Evolutionary conservation across 2,329 filamentous ascomycete species (phyloP).

Genomic region (Xylariaceae sp.): DNA sequence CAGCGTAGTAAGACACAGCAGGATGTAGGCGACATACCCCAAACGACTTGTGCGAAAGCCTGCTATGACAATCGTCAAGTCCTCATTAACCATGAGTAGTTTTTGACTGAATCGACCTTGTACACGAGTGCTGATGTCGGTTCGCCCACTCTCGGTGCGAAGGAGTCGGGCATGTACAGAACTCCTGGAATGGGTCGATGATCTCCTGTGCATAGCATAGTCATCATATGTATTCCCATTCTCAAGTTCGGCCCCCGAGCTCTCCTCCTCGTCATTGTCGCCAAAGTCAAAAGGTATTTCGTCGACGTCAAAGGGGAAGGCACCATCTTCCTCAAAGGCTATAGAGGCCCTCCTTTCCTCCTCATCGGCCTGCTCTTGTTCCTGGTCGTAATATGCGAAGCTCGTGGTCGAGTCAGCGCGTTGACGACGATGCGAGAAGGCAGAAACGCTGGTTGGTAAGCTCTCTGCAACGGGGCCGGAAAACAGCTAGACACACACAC

Average conservation of each 20-base stretch:
- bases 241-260: conserved; percentile 39
- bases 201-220: conserved; percentile 53
- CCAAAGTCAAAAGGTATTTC: conserved; percentile 28
- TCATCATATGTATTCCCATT: conserved; percentile 38
- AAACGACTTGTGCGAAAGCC: conserved; percentile 76
- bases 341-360: conserved; percentile 29
- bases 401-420: conserved; percentile 82
- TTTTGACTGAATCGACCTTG: conserved; percentile 76
- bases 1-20: conserved; percentile 66
- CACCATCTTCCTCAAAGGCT: conserved; percentile 34
- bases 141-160: conserved; percentile 65
- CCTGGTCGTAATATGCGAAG: conserved; percentile 75
- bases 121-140: conserved; percentile 59
- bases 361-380: conserved; percentile 49
- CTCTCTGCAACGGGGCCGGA: conserved; percentile 92
- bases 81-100: conserved; percentile 87
- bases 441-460: conserved; percentile 88
- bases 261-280: conserved; percentile 27
- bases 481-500: conserved; percentile 62
- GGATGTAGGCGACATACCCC: conserved; percentile 65
- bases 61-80: conserved; percentile 88
- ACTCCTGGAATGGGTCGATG: conserved; percentile 54
- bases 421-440: conserved; percentile 78
- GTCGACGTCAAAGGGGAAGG: conserved; percentile 24
- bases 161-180: conserved; percentile 63